Base-by-base conservation (phyloP, 1,284 basidiomycete species). In the Trametes hirsuta region DNA sequence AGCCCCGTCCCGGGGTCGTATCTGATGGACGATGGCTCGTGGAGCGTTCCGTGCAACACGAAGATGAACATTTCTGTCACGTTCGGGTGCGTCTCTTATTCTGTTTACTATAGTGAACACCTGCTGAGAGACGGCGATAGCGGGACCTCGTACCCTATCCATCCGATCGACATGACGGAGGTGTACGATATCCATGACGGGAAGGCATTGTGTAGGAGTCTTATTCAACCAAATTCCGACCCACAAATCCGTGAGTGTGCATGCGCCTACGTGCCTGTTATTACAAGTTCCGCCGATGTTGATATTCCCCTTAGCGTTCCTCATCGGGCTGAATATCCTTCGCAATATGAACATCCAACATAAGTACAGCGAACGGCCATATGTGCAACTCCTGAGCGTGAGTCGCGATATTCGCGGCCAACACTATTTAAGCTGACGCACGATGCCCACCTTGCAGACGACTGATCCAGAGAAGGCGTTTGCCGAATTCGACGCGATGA, bases 151-250 rank as follows among this genome's bases (percentile, higher is more conserved):
- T 57, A 49, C n/a, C 55, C 47, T 0, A 57, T 61, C 1, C 59
- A 61, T 24, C 59, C 59, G 6, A 44, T 57, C 4, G 59, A 61
- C 37, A 53, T 61, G 55, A 52, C 51, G 11, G 59, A 61, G 22
- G 55, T 54, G 21, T 61, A 57, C 42, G 55, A 41, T 15, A 15
- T 57, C 12, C 48, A 21, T 12, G 55, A 61, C 15, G 59, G 50
- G 25, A 35, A 21, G 21, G 39, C 51, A n/a, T 34, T 61, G 4
- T 61, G 59, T 30, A 49, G 37, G 30, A 44, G 59, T 2, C n/a
- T 61, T 5, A 46, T 57, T 14, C 36, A 45, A 34, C 40, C 44
- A 6, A 61, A 61, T 18, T 22, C 47, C 4, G 36, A 50, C 22
- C 36, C 45, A 11, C 24, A 22, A 44, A 57, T 24, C 21, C 24